These are phyloP conservation scores for Craspedostauros australis DNA, from an alignment of 108 stramenopile species.

Conservation along the genomic window DNA sequence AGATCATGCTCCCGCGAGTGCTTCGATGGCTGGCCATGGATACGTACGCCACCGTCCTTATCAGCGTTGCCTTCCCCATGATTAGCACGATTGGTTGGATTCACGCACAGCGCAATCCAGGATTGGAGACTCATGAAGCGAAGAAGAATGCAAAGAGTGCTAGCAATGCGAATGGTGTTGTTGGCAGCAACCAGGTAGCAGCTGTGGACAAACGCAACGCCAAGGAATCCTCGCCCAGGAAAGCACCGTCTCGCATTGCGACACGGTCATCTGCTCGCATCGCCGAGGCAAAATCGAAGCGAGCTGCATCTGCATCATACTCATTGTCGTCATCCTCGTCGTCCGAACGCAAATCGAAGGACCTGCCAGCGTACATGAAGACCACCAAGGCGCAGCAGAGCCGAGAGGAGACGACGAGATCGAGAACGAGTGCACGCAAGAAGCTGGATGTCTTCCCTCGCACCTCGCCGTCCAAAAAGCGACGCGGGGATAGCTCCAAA, in stretches of 20 bases:
- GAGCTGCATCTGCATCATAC: too few relatives aligned
- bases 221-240: too few relatives aligned
- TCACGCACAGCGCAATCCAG: constrained; percentile 8
- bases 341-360: too few relatives aligned
- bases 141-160: constrained; percentile 1
- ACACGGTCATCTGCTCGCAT: too few relatives aligned
- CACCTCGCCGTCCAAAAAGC: too few relatives aligned
- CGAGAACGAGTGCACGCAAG: not conserved
- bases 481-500: constrained; percentile 13
- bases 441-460: not conserved
- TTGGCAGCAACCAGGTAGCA: too few relatives aligned
- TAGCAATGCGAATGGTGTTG: too few relatives aligned
- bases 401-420: not conserved
- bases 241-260: too few relatives aligned
- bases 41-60: constrained; percentile 34
- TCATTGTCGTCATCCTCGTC: too few relatives aligned
- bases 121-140: not conserved
- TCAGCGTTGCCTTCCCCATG: constrained; percentile 53
- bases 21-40: constrained; percentile 50
- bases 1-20: constrained; percentile 35
- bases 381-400: not conserved
- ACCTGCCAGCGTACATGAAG: too few relatives aligned
- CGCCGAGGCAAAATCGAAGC: too few relatives aligned
- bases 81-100: constrained; percentile 42
- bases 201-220: too few relatives aligned